These are phyloP conservation scores for Boletus pseudo-olivaceus DNA, from an alignment of 768 basidiomycete species.

Conservation along the genomic window DNA sequence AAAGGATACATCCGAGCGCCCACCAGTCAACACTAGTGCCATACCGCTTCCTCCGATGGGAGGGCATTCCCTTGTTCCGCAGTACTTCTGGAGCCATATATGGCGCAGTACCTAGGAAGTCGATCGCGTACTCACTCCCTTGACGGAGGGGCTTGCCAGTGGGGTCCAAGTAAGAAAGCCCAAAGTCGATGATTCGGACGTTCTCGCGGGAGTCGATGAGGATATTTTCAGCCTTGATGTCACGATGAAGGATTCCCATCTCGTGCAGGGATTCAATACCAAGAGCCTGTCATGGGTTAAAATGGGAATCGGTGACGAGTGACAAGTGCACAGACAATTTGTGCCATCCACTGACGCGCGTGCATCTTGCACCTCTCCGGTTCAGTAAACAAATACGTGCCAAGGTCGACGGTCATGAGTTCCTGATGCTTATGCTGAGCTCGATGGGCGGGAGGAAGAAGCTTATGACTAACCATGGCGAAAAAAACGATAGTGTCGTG, in stretches of 20 bases:
- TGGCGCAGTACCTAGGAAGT: constrained; percentile 33
- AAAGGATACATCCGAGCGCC: constrained; percentile 40
- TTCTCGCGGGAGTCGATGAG: constrained; percentile 46
- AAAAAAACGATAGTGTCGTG: constrained; percentile 31
- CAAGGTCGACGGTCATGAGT: constrained; percentile 38
- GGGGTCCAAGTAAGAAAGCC: constrained; percentile 28
- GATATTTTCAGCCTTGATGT: constrained; percentile 69
- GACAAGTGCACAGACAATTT: constrained; percentile 29
- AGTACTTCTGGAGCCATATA: constrained; percentile 44
- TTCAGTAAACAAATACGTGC: constrained; percentile 25
- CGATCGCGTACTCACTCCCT: constrained; percentile 16
- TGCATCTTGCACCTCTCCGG: constrained; percentile 24
- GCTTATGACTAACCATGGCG: constrained; percentile 35
- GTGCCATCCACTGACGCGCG: constrained; percentile 39
- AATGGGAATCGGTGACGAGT: neutral
- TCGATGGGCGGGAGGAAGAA: neutral
- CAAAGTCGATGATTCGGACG: constrained; percentile 42
- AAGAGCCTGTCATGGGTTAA: constrained; percentile 30
- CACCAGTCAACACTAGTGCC: constrained; percentile 40
- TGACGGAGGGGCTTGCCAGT: constrained; percentile 10
- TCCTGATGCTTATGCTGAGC: constrained; percentile 28
- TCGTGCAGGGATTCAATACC: constrained; percentile 47
- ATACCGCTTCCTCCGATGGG: constrained; percentile 20
- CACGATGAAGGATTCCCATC: constrained; percentile 64
- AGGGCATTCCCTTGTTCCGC: constrained; percentile 18